Percentiles rank a stretch among this genome's conserved stretches.
Conservation (phyloP, 2,329 filamentous ascomycete species). For the Verticillium dahliae region DNA sequence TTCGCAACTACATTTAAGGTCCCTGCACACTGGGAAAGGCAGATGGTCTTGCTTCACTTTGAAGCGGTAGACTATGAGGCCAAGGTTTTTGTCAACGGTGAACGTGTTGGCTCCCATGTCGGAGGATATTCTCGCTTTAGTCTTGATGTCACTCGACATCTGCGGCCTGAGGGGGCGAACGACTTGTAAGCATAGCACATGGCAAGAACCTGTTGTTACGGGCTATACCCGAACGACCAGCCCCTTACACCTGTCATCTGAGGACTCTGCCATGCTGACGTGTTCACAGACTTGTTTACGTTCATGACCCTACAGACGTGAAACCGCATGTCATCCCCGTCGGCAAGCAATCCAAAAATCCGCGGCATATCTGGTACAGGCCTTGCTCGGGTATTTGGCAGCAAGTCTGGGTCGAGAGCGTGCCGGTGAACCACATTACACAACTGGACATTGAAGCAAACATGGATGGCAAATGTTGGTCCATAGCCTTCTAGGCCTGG, state of each 20-base stretch:
- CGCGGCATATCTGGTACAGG: conserved; percentile 62
- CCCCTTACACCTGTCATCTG: no score
- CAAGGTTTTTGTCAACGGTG: conserved; percentile 52
- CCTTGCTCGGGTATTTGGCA: conserved; percentile 73
- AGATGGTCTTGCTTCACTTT: conserved; percentile 45
- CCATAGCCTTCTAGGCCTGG: background rate
- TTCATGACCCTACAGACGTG: conserved; percentile 60
- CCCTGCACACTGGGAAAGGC: conserved; percentile 36
- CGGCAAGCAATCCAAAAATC: conserved; percentile 55
- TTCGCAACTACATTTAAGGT: conserved; percentile 45
- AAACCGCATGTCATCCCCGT: conserved; percentile 51
- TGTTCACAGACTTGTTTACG: conserved; percentile 48
- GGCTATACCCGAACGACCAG: background rate
- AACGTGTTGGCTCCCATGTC: conserved; percentile 42
- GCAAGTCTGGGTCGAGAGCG: conserved; percentile 63
- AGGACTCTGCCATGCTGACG: background rate
- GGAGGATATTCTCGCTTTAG: conserved; percentile 59
- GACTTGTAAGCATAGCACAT: conserved; percentile 37
- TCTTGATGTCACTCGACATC: conserved; percentile 46
- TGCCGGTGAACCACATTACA: conserved; percentile 48
- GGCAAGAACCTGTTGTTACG: no score
- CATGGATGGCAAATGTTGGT: conserved; percentile 43
- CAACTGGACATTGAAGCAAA: conserved; percentile 53
- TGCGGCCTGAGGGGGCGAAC: conserved; percentile 38
- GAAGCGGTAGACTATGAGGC: conserved; percentile 53